phyloP scores from a whole-genome alignment of 2,329 filamentous ascomycete genomes.

The Alternaria burnsii region DNA sequence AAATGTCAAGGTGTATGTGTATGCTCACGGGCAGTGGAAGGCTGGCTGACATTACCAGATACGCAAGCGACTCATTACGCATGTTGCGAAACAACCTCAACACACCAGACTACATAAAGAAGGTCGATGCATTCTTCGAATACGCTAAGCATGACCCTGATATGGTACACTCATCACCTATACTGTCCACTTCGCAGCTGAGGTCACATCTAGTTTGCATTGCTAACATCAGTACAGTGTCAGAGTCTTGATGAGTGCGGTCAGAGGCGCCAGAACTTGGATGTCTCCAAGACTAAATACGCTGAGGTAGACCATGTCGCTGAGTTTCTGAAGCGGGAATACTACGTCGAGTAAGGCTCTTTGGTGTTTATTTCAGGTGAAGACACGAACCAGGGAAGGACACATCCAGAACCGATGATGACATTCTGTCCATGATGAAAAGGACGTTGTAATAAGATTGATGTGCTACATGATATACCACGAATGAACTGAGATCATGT shows the following conservation, averaged over 20 bases:
- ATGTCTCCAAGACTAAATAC: slow-evolving; percentile 13
- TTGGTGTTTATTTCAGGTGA: neutral
- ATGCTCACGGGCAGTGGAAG: neutral
- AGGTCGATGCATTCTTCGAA: slow-evolving; percentile 26
- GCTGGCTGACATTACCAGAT: slow-evolving; percentile 20
- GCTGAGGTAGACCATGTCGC: slow-evolving; percentile 29
- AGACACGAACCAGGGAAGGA: neutral
- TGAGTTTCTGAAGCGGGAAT: slow-evolving; percentile 32
- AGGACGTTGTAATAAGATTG: neutral
- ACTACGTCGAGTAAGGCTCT: slow-evolving; percentile 25
- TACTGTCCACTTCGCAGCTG: neutral
- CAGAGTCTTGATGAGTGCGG: slow-evolving; percentile 28
- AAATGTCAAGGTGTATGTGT: slow-evolving; percentile 25
- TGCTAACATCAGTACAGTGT: slow-evolving; percentile 21
- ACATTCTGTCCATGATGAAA: neutral
- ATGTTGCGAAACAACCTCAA: slow-evolving; percentile 5
- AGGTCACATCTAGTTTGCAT: neutral
- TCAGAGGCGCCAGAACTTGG: slow-evolving; percentile 7
- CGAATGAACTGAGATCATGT: neutral
- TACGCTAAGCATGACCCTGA: slow-evolving; percentile 34
- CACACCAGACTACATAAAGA: slow-evolving; percentile 9
- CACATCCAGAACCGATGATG: neutral
- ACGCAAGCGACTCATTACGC: slow-evolving; percentile 30
- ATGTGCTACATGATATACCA: slow-evolving; percentile 1
- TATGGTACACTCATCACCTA: slow-evolving; percentile 22